Conservation (phyloP, 768 basidiomycete genomes). For the Panaeolus papilionaceus region DNA sequence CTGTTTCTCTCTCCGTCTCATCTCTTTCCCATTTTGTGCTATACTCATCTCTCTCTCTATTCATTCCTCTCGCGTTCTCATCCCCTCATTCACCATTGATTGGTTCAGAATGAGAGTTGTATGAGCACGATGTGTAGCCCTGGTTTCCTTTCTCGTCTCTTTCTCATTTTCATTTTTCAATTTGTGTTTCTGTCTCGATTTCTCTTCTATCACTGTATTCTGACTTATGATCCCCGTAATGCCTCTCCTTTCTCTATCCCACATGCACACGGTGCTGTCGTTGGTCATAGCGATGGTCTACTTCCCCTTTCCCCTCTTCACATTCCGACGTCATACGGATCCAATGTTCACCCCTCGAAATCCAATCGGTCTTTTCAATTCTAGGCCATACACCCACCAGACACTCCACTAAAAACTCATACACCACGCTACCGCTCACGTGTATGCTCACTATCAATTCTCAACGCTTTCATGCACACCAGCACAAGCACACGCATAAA, state of each 20-base stretch:
- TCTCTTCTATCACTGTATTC: background rate
- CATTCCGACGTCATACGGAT: conserved; percentile 9
- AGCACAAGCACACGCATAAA: background rate
- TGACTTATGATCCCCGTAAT: conserved; percentile 10
- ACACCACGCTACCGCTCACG: background rate
- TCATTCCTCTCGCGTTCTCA: conserved; percentile 8
- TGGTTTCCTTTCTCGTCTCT: background rate
- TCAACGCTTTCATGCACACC: background rate
- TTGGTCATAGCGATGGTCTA: conserved; percentile 11
- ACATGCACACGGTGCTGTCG: background rate
- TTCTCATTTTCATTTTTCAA: background rate
- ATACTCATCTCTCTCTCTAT: background rate
- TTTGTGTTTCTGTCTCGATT: no score
- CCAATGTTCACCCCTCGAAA: background rate
- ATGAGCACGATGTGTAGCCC: conserved; percentile 9
- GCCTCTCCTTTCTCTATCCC: background rate
- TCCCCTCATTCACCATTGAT: background rate
- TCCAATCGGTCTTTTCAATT: background rate
- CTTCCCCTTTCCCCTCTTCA: background rate
- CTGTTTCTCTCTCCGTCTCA: background rate
- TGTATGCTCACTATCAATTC: background rate
- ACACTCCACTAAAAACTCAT: background rate
- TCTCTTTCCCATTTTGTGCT: conserved; percentile 1
- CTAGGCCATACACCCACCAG: background rate
- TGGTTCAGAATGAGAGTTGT: background rate